Evolutionary conservation across 179 eudicot species (phyloP).

Genomic region (Gypsophila paniculata): DNA sequence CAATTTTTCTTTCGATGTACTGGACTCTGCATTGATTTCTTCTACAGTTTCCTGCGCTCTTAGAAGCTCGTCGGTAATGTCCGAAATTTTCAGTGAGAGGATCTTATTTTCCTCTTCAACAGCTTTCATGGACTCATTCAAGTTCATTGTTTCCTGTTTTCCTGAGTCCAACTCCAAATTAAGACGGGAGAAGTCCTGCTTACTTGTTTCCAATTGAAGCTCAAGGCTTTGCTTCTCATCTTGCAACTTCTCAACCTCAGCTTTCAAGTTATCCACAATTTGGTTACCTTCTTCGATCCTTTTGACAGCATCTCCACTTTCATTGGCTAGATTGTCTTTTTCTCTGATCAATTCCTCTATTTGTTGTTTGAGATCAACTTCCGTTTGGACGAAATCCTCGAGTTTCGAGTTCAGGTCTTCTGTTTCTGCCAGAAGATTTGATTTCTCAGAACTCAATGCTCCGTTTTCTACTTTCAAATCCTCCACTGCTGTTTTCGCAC

Average conservation of each 20-base stretch:
- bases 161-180: constrained; percentile 21
- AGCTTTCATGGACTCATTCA: constrained; percentile 19
- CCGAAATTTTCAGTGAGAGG: constrained; percentile 20
- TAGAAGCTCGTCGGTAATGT: constrained; percentile 21
- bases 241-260: constrained; percentile 30
- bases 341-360: constrained; percentile 30
- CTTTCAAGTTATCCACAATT: constrained; percentile 26
- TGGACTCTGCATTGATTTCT: constrained; percentile 26
- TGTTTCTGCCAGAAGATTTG: constrained; percentile 26
- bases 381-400: constrained; percentile 18
- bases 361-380: constrained; percentile 29
- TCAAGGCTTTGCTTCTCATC: constrained; percentile 36
- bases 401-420: constrained; percentile 27
- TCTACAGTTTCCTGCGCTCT: constrained; percentile 24
- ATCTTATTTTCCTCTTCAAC: constrained; percentile 27
- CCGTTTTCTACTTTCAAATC: constrained; percentile 31
- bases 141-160: constrained; percentile 24
- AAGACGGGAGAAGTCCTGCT: constrained; percentile 19
- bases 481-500: constrained; percentile 30
- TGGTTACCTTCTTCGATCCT: constrained; percentile 20
- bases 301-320: constrained; percentile 28
- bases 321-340: constrained; percentile 22
- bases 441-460: constrained; percentile 26
- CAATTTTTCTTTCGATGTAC: constrained; percentile 30
- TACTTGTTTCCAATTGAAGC: constrained; percentile 21